A percentile compares a stretch with the other conserved stretches of the same genome.
Conservation (phyloP, 805 yeast species). For the Saccharomyces eubayanus region DNA sequence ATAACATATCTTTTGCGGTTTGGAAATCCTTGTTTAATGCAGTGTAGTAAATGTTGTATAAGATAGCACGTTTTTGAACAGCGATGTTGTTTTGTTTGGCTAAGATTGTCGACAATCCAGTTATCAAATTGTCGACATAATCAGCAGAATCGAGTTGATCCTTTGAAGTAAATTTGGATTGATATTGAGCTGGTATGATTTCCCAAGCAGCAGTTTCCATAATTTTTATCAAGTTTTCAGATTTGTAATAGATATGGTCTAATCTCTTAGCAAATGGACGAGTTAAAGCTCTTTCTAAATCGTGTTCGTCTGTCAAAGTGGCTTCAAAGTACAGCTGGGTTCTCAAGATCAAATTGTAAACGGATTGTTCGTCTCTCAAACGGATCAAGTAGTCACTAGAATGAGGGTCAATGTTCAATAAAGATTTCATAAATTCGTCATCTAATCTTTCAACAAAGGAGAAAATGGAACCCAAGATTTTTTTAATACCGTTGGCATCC, state of each 20-base stretch:
- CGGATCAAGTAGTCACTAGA: slow-evolving; percentile 88
- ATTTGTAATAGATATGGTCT: slow-evolving; percentile 90
- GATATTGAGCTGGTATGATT: slow-evolving; percentile 24
- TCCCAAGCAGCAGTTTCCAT: slow-evolving; percentile 76
- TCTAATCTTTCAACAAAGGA: slow-evolving; percentile 88
- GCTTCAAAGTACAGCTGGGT: slow-evolving; percentile 79
- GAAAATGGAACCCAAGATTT: slow-evolving; percentile 74
- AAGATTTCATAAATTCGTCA: slow-evolving; percentile 84
- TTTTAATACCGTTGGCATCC: slow-evolving; percentile 54
- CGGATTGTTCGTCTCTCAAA: slow-evolving; percentile 72
- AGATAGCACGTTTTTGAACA: slow-evolving; percentile 74
- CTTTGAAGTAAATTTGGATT: slow-evolving; percentile 16
- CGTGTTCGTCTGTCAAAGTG: slow-evolving; percentile 37
- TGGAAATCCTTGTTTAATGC: slow-evolving; percentile 80
- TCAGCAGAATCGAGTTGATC: slow-evolving; percentile 29
- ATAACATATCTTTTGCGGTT: slow-evolving; percentile 80
- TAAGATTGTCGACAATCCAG: slow-evolving; percentile 55
- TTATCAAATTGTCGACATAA: slow-evolving; percentile 51
- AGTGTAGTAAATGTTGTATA: slow-evolving; percentile 80
- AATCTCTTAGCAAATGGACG: slow-evolving; percentile 76
- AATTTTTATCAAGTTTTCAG: slow-evolving; percentile 58
- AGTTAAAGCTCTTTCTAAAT: slow-evolving; percentile 50
- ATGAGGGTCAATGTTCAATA: slow-evolving; percentile 88
- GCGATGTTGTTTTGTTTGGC: slow-evolving; percentile 58
- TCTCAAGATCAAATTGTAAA: slow-evolving; percentile 72